phyloP scores from a whole-genome alignment of 306 rosid species.

The Gastrolobium villosum region DNA sequence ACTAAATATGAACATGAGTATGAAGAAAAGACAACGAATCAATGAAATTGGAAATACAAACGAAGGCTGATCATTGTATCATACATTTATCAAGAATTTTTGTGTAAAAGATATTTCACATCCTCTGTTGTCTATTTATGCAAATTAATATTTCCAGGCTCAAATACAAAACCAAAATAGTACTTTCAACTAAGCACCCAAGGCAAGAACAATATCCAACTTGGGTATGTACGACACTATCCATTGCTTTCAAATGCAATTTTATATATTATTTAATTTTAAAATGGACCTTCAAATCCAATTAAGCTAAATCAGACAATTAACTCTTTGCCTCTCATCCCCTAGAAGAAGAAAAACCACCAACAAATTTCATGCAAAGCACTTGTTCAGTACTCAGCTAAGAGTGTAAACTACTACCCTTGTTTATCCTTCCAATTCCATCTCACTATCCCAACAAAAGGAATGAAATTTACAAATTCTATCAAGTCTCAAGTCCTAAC shows the following conservation, averaged over 20 bases:
- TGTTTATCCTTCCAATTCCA: constrained; percentile 13
- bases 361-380: constrained; percentile 17
- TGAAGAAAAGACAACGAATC: constrained; percentile 32
- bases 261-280: background rate
- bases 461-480: background rate
- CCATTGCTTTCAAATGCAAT: constrained; percentile 23
- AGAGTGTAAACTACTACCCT: constrained; percentile 5
- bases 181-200: background rate
- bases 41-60: constrained; percentile 32
- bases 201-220: background rate
- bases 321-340: background rate
- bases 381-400: background rate
- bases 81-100: constrained; percentile 21
- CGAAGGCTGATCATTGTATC: background rate
- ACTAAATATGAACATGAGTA: constrained; percentile 23
- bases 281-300: constrained; percentile 12
- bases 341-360: constrained; percentile 13
- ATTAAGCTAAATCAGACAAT: constrained; percentile 16
- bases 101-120: background rate
- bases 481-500: background rate
- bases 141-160: background rate
- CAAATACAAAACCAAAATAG: constrained; percentile 4
- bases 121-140: background rate
- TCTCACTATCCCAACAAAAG: background rate
- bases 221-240: constrained; percentile 10